A percentile compares a stretch with the other conserved stretches of the same genome.
Evolutionary conservation across 495 filamentous ascomycete species (phyloP).

Genomic region (Podospora anserina): DNA sequence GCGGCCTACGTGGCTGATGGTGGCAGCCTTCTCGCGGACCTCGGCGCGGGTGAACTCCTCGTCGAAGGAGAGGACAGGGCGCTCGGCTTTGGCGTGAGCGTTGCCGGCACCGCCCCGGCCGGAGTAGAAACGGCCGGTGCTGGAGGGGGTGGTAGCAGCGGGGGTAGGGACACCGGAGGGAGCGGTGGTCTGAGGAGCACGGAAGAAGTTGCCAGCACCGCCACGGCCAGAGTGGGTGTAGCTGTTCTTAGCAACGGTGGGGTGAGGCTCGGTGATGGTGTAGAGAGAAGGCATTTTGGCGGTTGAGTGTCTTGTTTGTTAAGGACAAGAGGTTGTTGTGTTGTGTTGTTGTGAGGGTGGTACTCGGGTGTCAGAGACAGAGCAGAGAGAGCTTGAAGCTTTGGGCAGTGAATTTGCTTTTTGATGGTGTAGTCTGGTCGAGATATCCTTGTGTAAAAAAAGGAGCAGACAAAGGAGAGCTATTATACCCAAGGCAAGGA

Average conservation of each 20-base stretch:
- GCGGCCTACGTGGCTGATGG: constrained; percentile 70
- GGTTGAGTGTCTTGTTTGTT: constrained; percentile 28
- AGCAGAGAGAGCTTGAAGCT: background rate
- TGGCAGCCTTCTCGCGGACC: constrained; percentile 56
- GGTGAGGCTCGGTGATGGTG: constrained; percentile 78
- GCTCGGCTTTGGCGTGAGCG: constrained; percentile 60
- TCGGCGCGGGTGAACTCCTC: constrained; percentile 74
- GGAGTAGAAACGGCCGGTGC: constrained; percentile 59
- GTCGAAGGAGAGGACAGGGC: constrained; percentile 82
- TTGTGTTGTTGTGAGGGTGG: constrained; percentile 11
- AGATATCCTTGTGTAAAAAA: constrained; percentile 7
- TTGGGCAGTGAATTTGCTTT: background rate
- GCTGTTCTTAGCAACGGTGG: constrained; percentile 59
- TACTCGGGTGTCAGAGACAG: background rate
- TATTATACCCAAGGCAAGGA: constrained; percentile 11
- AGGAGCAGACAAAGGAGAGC: background rate
- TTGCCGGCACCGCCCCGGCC: constrained; percentile 93
- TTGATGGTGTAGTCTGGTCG: background rate
- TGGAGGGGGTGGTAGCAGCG: constrained; percentile 15
- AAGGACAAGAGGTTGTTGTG: constrained; percentile 20
- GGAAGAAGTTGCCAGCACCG: constrained; percentile 83
- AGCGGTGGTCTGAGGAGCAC: constrained; percentile 59
- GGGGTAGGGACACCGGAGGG: constrained; percentile 38
- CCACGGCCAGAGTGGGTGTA: constrained; percentile 80
- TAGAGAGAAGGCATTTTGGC: constrained; percentile 45